Evolutionary conservation across 2,329 filamentous ascomycete species (phyloP), one percentile per base, ranked within the genome.

Genomic region (Ceratocystis papillata): DNA sequence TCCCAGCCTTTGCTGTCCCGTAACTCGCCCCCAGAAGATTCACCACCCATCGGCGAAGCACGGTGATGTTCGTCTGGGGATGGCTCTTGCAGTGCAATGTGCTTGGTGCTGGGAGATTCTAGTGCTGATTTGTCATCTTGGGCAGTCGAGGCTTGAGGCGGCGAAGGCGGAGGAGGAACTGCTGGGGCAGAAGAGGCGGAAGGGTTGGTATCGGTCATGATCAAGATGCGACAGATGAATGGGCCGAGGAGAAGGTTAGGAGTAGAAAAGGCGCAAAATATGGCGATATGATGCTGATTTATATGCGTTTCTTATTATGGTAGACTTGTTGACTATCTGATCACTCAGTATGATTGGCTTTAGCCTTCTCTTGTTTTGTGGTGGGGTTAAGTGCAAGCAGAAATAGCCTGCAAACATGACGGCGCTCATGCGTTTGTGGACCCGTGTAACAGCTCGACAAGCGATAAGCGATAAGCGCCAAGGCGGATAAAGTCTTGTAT

Each of bases 1-100:
- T 93, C 89, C 89, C 89, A 93, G 68, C 89, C 89, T 72, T 82
- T 85, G 76, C 81, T 85, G 70, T 84, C 82, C 69, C 77, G 79
- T 62, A 83, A 74, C 12, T 76, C 77, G 69, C 79, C 81, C 17
- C 75, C 70, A 3, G 79, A 76, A 33, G 53, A 57, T 30, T 37
- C 53, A 17, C 53, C 53, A 64, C 73, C 76, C 77, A 65, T 73
- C 72, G 17, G 22, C n/a, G 57, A 28, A 17, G 48, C 59, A 33
- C 30, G 63, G 57, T 64, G 62, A 8, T 65, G 67, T 28, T 68
- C 63, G 30, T 66, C 64, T 12, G 41, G 30, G 37, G 65, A 71
- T 62, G 79, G 76, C 67, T 80, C 77, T 22, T 77, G 75, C 64
- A 82, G 76, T 68, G 82, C 80, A 71, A 83, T 80, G 70, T 79